Base-by-base conservation (phyloP, 176 grass and related monocot species). In the Aegilops speltoides region DNA sequence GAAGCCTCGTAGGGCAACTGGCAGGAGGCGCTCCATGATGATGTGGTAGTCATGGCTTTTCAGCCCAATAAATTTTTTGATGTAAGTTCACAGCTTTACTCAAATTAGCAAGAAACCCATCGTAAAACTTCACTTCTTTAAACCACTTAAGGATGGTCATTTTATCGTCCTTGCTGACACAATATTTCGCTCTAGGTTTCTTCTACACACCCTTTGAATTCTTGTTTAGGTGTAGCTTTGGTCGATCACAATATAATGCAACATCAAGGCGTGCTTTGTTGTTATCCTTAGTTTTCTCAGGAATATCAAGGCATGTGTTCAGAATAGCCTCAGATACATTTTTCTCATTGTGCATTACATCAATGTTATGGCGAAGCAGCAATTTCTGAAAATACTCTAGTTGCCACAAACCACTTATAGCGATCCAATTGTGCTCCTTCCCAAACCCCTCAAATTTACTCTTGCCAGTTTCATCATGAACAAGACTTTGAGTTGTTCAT, bases 1-100 rank as follows among this genome's bases (percentile, higher is more conserved):
- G 8, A 83, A 83, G 4, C 67, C 64, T 33, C 67, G 15, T 25
- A 83, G 17, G 57, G 52, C 50, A 83, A 82, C 66, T 4, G 46
- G 45, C 1, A 73, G 15, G 15, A 83, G 33, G n/a, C 52, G 14
- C 81, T 83, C 81, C 0, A 83, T 59, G 45, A 83, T 72, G 8
- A 83, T 60, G n/a, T 83, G 68, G 13, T 15, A 57, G 20, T 82
- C 66, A 71, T 71, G 80, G 20, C 31, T 82, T 57, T 82, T 82
- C 10, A 83, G 15, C 1, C 68, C 81, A 26, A 83, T 41, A 36
- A 83, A 19, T 41, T 15, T 83, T 3, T 9, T 4, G 12, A 22
- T 11, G 6, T 9, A 83, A 41, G 13, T 73, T 73, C 4, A 83
- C 33, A 20, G 50, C 11, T 23, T 28, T 60, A 12, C 68, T 61